These are phyloP conservation scores for Vanilla planifolia DNA, from an alignment of 106 monocot species.

Conservation along the genomic window DNA sequence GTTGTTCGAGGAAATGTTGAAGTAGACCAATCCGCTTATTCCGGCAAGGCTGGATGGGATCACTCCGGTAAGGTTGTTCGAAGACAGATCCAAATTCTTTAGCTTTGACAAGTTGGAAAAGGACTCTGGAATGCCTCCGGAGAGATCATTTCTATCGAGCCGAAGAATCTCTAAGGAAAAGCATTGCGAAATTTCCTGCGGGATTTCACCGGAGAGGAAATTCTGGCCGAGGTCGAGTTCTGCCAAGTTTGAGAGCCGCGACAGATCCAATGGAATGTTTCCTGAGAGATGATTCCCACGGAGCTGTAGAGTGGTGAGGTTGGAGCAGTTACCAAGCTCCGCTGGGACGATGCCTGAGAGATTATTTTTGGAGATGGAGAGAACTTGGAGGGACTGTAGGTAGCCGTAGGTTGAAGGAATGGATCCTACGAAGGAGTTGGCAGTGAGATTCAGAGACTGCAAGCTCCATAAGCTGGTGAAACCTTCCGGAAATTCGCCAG, in stretches of 20 bases:
- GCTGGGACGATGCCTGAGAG: no score
- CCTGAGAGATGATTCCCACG: constrained; percentile 51
- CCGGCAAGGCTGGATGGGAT: constrained; percentile 46
- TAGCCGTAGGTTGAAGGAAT: no score
- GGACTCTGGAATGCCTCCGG: constrained; percentile 32
- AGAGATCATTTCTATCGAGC: constrained; percentile 51
- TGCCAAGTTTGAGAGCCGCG: constrained; percentile 31
- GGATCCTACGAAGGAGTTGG: no score
- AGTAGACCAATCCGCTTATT: constrained; percentile 28
- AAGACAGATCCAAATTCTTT: constrained; percentile 30
- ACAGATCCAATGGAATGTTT: constrained; percentile 46
- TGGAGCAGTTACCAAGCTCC: background rate
- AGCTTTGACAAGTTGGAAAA: constrained; percentile 36
- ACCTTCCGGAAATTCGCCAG: constrained; percentile 68
- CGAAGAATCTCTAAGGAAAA: constrained; percentile 29
- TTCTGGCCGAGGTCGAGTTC: constrained; percentile 69
- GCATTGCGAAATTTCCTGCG: constrained; percentile 49
- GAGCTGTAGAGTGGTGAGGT: constrained; percentile 60
- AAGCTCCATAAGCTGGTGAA: constrained; percentile 77
- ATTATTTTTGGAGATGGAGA: no score
- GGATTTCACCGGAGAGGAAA: constrained; percentile 53
- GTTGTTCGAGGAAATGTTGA: constrained; percentile 69
- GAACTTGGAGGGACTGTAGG: no score
- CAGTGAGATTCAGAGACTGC: constrained; percentile 18
- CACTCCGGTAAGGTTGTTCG: constrained; percentile 50